Evolutionary conservation across 768 basidiomycete species (phyloP), one percentile per base, ranked within the genome.

Genomic region (Stropharia rugosoannulata): DNA sequence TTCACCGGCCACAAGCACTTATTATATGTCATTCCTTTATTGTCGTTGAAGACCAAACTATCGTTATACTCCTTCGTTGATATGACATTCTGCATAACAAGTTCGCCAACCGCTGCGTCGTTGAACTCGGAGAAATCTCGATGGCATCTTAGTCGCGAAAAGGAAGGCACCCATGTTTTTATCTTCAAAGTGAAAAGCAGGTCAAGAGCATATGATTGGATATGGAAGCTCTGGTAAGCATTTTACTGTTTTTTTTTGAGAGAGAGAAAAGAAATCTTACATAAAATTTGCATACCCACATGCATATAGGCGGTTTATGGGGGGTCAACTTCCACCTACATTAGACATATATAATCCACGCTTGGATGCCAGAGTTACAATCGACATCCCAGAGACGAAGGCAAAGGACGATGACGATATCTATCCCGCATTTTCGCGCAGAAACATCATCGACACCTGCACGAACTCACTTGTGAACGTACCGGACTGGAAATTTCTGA

Each of bases 51-150:
- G 40, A 94, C 93, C 0, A 78, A 77, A 12, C 70, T 95, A n/a
- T 93, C 90, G 2, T 67, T 97, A 19, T 98, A 92, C 67, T 96
- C 93, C 35, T 89, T 90, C 51, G 82, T 86, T 45, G 95, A 98
- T 66, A 72, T 93, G 59, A 85, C 91, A 0, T 93, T 95, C 68
- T 91, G 86, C 64, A 70, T 94, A 19, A 78, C 81, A 4, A 91
- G 88, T 62, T 76, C 80, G 3, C 85, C 85, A 1, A 81, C 81
- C 3, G 69, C 77, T 4, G 70, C 78, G 27, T 68, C 67, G 11
- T 59, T 70, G 25, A 70, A 73, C 38, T 65, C 69, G 32, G 67
- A 74, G 2, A 80, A 76, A 40, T 66, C 76, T 25, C 80, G 78
- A 1, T 71, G 75, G 42, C 76, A 81, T 54, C 78, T 88, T 54